phyloP scores from a whole-genome alignment of 495 filamentous ascomycete genomes.

The Aspergillus homomorphus region DNA sequence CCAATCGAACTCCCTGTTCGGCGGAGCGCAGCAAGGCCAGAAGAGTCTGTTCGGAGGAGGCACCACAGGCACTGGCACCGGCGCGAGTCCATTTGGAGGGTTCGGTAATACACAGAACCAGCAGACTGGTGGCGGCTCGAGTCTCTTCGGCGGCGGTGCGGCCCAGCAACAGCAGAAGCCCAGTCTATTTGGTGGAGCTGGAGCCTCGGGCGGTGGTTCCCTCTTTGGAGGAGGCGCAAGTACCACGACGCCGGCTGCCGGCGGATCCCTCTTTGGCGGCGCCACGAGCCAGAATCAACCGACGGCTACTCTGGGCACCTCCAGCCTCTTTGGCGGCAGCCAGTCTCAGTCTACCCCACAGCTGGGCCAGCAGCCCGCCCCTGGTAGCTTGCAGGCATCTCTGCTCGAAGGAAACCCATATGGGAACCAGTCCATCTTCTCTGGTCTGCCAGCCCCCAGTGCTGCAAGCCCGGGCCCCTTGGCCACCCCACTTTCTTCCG shows the following conservation, averaged over 20 bases:
- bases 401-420: constrained; percentile 76
- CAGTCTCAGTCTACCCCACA: constrained; percentile 50
- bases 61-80: constrained; percentile 20
- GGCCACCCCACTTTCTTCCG: constrained; percentile 78
- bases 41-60: constrained; percentile 34
- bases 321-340: constrained; percentile 63
- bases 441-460: constrained; percentile 60
- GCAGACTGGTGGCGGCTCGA: constrained; percentile 27
- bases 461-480: constrained; percentile 72
- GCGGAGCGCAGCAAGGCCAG: constrained; percentile 39
- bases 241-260: constrained; percentile 36
- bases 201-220: constrained; percentile 26
- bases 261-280: constrained; percentile 59
- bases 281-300: constrained; percentile 61
- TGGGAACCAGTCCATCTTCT: constrained; percentile 77
- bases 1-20: constrained; percentile 32
- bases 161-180: constrained; percentile 40
- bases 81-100: constrained; percentile 26
- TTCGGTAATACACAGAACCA: constrained; percentile 30
- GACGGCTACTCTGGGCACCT: constrained; percentile 38
- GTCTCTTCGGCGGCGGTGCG: constrained; percentile 50
- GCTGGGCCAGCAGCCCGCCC: constrained; percentile 47
- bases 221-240: constrained; percentile 44
- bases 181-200: constrained; percentile 30
- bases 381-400: constrained; percentile 70